Evolutionary conservation across 371 early-diverging fungal species (phyloP), one percentile per base, ranked within the genome.

Genomic region (Mucor sp.): DNA sequence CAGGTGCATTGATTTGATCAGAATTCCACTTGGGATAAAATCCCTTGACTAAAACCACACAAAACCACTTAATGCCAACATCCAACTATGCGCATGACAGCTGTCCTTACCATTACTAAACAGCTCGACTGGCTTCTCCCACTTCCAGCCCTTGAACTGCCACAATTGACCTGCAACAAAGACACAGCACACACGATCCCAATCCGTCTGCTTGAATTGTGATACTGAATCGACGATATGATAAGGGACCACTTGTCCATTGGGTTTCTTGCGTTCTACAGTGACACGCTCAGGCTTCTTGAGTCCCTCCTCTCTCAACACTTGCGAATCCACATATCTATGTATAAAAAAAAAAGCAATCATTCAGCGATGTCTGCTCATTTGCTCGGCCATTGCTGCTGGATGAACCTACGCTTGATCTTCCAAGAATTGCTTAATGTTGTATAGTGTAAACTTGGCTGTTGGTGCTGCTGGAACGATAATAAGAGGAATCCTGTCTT

Each of bases 71-170:
- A 33, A 33, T 33, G 7, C 33, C 12, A 17, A 12, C 9, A 62
- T 28, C 30, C 9, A 48, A 37, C 17, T 17, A 43, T 41, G 43
- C 7, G 19, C n/a, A n/a, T 4, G 1, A n/a, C 0, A 44, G 19
- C 17, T 4, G 28, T 23, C 14, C 56, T 73, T 86, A 89, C 90
- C 89, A 75, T 91, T 85, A 19, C 83, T 80, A 76, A 97, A 96
- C 15, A 97, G 72, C 53, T 93, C 91, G 12, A 89, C 82, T 1
- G 96, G 95, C 25, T 88, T 86, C 50, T 86, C 86, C 89, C 93
- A 95, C 67, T 87, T 90, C 95, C 95, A 97, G 25, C 90, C 88
- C 68, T 93, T 93, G 75, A 96, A 95, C 76, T 97, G 97, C 98
- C 98, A 97, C 39, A 86, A 85, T 43, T 92, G 93, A 28, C 97